Base-by-base conservation (phyloP, 208 protist species). In the Trypanosoma boissoni region DNA sequence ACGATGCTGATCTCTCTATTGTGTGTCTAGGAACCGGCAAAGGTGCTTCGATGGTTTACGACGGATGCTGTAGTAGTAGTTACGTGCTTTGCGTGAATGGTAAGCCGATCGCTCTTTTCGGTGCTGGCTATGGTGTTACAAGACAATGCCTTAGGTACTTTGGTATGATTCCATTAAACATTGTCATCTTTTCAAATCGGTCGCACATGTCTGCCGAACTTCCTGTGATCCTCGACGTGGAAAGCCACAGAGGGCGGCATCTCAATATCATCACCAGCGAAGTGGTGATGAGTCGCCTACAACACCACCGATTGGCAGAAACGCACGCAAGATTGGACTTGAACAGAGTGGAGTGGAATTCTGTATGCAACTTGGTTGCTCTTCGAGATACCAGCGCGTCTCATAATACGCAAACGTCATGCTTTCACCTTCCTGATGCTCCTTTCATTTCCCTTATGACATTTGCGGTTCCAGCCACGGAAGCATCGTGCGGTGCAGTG, bases 131-230 rank as follows among this genome's bases (percentile, higher is more conserved):
- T 28, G 68, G 68, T 31, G 68, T 74, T 21, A 64, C 56, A 12
- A 51, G 61, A 29, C 68, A 74, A 42, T 74, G 68, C 39, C 46
- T 74, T 26, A 29, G 55, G 2, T 74, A 74, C 39, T 74, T 68
- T 58, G 61, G 50, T 24, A 23, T 37, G n/a, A 53, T 74, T 45
- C 68, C 68, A 18, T 44, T 44, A n/a, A 64, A 57, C 32, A 68
- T 74, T 45, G 55, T 64, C 39, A 7, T 74, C 1, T 68, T 68
- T 64, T 68, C 60, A 8, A 69, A 63, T 26, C 59, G 68, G 34
- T 64, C 60, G 10, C 53, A 74, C 43, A 69, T 69, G 54, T 60
- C 68, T 31, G 68, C 68, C 10, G 68, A 74, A 27, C 53, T 74
- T 21, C 68, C 68, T 4, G 61, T 74, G 2, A 59, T 74, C 29